These are phyloP conservation scores for Marchantia polymorpha DNA, from an alignment of 225 moss, liverwort and hornwort species.

Conservation along the genomic window DNA sequence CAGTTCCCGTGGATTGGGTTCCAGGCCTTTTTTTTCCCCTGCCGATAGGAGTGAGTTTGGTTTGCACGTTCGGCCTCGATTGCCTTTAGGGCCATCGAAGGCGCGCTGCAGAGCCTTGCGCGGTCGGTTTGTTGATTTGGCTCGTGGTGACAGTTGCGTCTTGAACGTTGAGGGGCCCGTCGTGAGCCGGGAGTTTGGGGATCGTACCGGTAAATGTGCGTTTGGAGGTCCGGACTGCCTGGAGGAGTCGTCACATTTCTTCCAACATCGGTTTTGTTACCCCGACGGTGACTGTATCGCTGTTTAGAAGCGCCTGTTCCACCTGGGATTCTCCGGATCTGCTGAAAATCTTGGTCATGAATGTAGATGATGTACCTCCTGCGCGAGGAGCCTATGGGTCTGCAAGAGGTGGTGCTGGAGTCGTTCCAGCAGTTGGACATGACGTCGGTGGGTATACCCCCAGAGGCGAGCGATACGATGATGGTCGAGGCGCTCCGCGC, in stretches of 20 bases:
- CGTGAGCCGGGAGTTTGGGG: no score
- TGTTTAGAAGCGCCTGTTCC: slow-evolving; percentile 5
- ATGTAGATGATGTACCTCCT: slow-evolving; percentile 92
- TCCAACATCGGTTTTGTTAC: neutral
- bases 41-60: neutral
- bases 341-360: slow-evolving; percentile 40
- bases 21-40: neutral
- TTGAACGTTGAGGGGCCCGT: no score
- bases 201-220: no score
- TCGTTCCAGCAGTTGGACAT: slow-evolving; percentile 65
- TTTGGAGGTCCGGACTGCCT: neutral
- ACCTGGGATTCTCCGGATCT: slow-evolving; percentile 17
- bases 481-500: slow-evolving; percentile 58
- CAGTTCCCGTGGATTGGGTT: slow-evolving; percentile 9
- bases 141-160: neutral
- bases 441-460: slow-evolving; percentile 79
- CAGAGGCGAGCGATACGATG: slow-evolving; percentile 81
- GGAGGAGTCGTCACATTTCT: neutral
- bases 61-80: neutral
- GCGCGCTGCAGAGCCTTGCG: neutral
- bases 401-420: slow-evolving; percentile 56
- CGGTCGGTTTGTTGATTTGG: neutral
- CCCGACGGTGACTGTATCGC: neutral
- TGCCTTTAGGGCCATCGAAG: neutral
- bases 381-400: slow-evolving; percentile 80